phyloP scores from a whole-genome alignment of 1,139 yeast genomes.

The Debaryomyces sp. region DNA sequence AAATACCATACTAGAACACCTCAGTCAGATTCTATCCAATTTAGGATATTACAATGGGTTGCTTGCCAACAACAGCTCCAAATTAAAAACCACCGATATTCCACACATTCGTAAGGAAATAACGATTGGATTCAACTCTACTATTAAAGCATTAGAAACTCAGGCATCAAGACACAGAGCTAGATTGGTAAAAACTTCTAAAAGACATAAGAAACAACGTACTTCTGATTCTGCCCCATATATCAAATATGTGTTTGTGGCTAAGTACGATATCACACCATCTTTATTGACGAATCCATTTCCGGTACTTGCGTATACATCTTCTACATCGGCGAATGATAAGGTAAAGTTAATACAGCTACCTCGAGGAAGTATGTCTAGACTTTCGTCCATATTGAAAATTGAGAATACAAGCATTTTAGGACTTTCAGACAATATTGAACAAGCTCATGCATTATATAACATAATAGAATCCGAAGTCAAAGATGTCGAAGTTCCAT shows the following conservation, averaged over 20 bases:
- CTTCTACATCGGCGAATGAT: constrained; percentile 31
- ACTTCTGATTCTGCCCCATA: constrained; percentile 9
- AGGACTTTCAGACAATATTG: constrained; percentile 26
- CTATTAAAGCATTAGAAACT: constrained; percentile 50
- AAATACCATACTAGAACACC: constrained; percentile 39
- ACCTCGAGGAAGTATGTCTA: constrained; percentile 48
- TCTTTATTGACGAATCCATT: constrained; percentile 50
- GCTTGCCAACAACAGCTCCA: constrained; percentile 7
- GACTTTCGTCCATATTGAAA: constrained; percentile 37
- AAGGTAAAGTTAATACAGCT: constrained; percentile 55
- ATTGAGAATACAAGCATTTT: constrained; percentile 30
- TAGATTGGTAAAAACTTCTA: background rate
- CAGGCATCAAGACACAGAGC: constrained; percentile 36
- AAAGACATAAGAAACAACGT: constrained; percentile 12
- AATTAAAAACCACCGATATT: constrained; percentile 15
- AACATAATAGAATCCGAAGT: constrained; percentile 34
- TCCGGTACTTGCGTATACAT: constrained; percentile 53
- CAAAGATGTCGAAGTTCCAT: constrained; percentile 45
- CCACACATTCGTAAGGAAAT: constrained; percentile 31
- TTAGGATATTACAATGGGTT: constrained; percentile 36
- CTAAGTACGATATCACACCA: constrained; percentile 56
- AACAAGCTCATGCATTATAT: constrained; percentile 32
- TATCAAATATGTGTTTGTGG: constrained; percentile 52
- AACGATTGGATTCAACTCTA: constrained; percentile 57
- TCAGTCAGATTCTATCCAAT: constrained; percentile 39